phyloP scores from a whole-genome alignment of 305 asterid species.

The Caryopteris hybrid region DNA sequence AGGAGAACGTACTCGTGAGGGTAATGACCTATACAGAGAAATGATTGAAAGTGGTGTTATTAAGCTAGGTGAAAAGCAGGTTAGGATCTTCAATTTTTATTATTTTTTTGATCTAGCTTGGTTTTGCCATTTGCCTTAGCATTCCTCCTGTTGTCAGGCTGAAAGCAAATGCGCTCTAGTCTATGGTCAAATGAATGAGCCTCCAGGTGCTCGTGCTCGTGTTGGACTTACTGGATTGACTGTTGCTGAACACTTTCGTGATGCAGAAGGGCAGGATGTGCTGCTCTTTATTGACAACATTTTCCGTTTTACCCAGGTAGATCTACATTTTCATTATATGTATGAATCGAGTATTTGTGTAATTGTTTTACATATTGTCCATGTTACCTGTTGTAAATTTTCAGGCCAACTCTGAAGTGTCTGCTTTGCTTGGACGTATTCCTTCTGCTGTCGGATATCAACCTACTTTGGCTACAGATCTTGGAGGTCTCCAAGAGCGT shows the following conservation, averaged over 20 bases:
- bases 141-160: slow-evolving; percentile 33
- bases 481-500: slow-evolving; percentile 98
- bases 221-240: slow-evolving; percentile 97
- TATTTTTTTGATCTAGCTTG: not conserved
- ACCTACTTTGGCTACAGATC: slow-evolving; percentile 97
- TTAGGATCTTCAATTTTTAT: slow-evolving; percentile 16
- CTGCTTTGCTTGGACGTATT: slow-evolving; percentile 99
- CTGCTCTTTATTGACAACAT: slow-evolving; percentile 96
- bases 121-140: not conserved
- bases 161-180: slow-evolving; percentile 97
- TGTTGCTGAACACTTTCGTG: slow-evolving; percentile 97
- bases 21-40: slow-evolving; percentile 93
- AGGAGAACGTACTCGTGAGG: slow-evolving; percentile 97
- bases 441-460: slow-evolving; percentile 99
- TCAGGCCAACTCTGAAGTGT: slow-evolving; percentile 97
- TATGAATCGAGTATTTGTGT: not conserved
- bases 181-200: slow-evolving; percentile 99
- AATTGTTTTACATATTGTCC: not conserved
- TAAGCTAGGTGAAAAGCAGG: slow-evolving; percentile 96
- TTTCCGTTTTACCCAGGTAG: slow-evolving; percentile 93
- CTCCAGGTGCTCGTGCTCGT: slow-evolving; percentile 99
- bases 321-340: not conserved
- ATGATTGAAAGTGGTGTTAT: slow-evolving; percentile 99
- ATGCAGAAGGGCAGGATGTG: slow-evolving; percentile 99
- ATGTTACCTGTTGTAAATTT: not conserved